A percentile compares a stretch with the other conserved stretches of the same genome.
Evolutionary conservation across 768 basidiomycete genomes (phyloP).

Genomic region (Fomitopsis pulvina): DNA sequence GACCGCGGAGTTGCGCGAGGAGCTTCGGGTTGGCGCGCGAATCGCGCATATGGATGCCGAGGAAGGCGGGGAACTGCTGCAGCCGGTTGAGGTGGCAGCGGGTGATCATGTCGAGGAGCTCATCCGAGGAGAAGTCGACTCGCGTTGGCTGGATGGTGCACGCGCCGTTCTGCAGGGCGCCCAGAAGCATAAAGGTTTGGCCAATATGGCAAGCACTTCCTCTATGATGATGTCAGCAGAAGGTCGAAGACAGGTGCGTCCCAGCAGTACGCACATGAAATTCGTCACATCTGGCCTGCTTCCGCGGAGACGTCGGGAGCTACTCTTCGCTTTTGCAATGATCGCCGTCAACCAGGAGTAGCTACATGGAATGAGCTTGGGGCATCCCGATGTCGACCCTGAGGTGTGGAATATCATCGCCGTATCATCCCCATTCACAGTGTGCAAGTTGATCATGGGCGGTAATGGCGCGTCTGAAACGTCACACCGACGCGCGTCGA

Average conservation of each 20-base stretch:
- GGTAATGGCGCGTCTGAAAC: constrained; percentile 34
- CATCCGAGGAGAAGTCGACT: constrained; percentile 53
- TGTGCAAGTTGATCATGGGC: constrained; percentile 32
- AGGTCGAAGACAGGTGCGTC: neutral
- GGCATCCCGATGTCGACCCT: constrained; percentile 71
- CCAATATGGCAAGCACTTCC: constrained; percentile 76
- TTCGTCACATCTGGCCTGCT: constrained; percentile 56
- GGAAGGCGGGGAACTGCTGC: constrained; percentile 61
- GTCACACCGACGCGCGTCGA: constrained; percentile 33
- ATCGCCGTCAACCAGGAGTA: constrained; percentile 53
- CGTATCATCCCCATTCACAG: constrained; percentile 24
- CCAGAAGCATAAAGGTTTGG: constrained; percentile 67
- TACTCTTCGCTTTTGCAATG: constrained; percentile 47
- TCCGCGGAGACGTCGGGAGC: constrained; percentile 40
- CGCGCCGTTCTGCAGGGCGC: constrained; percentile 58
- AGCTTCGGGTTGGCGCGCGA: constrained; percentile 53
- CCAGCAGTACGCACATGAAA: constrained; percentile 49
- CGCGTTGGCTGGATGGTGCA: constrained; percentile 62
- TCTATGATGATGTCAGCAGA: constrained; percentile 29
- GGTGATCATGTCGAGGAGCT: constrained; percentile 62
- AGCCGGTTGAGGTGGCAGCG: constrained; percentile 60
- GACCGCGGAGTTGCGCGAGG: constrained; percentile 41
- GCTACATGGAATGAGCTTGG: constrained; percentile 65
- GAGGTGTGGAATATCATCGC: constrained; percentile 69
- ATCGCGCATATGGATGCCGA: constrained; percentile 52